Evolutionary conservation across 805 yeast genomes (phyloP).

Genomic region (Metschnikowia rubicola): DNA sequence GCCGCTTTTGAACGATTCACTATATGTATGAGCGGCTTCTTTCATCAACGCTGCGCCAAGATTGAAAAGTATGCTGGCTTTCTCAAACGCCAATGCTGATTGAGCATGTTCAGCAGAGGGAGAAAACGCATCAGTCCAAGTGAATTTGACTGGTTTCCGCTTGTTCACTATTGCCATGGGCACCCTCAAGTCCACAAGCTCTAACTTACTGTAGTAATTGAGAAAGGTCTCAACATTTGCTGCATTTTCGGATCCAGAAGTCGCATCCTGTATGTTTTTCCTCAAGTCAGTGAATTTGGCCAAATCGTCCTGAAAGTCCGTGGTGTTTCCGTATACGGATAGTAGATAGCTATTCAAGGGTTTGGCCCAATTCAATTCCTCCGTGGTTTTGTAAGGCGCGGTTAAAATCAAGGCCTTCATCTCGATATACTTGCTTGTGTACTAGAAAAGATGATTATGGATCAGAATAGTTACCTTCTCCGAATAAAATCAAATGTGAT

Average conservation of each 20-base stretch:
- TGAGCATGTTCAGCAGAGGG: constrained; percentile 53
- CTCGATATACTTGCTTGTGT: not conserved
- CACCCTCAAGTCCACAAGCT: constrained; percentile 70
- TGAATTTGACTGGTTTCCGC: constrained; percentile 51
- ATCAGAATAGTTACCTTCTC: too few relatives aligned
- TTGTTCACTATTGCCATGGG: constrained; percentile 56
- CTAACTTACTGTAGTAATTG: constrained; percentile 77
- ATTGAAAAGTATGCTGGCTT: constrained; percentile 80
- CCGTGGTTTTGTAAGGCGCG: constrained; percentile 42
- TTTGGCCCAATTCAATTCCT: constrained; percentile 60
- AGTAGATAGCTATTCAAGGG: constrained; percentile 58
- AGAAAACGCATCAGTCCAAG: constrained; percentile 77
- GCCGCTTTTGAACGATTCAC: constrained; percentile 23
- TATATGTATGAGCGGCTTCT: constrained; percentile 38
- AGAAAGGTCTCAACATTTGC: constrained; percentile 54
- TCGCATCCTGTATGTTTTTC: constrained; percentile 39
- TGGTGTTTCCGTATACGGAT: constrained; percentile 58
- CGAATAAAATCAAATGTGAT: too few relatives aligned
- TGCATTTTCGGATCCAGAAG: constrained; percentile 43
- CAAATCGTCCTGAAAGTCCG: constrained; percentile 58
- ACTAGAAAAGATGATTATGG: too few relatives aligned
- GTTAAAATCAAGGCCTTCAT: constrained; percentile 21
- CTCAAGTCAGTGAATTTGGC: constrained; percentile 54
- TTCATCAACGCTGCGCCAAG: constrained; percentile 61
- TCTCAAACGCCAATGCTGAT: constrained; percentile 81